A percentile compares a stretch with the other conserved stretches of the same genome.
Conservation (phyloP, 2,329 filamentous ascomycete species). For the Colletotrichum shisoi region DNA sequence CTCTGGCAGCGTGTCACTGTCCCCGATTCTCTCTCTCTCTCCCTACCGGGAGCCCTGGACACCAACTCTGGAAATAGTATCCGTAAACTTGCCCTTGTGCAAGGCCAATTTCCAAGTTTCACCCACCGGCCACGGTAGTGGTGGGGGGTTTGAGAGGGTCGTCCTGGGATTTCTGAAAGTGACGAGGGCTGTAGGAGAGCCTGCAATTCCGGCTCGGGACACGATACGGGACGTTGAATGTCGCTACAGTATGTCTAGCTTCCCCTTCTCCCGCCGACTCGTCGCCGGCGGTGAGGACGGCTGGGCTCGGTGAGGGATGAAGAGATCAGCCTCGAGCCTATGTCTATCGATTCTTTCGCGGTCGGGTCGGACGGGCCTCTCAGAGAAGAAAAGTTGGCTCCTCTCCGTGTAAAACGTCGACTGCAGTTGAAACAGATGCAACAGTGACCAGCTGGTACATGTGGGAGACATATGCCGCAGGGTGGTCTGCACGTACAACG, state of each 20-base stretch:
- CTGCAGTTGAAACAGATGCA: conserved; percentile 31
- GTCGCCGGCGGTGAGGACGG: background rate
- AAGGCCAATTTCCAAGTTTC: conserved; percentile 25
- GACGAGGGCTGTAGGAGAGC: conserved; percentile 9
- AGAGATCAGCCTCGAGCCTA: conserved; percentile 2
- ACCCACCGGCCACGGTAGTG: conserved; percentile 15
- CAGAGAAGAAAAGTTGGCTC: conserved; percentile 1
- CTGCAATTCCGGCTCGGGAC: conserved; percentile 35
- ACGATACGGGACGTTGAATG: conserved; percentile 23
- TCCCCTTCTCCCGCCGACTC: background rate
- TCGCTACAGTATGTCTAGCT: conserved; percentile 1
- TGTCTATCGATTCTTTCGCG: background rate
- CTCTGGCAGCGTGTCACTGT: no score
- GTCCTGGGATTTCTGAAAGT: background rate
- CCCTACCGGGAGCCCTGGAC: background rate
- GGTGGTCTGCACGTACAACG: background rate
- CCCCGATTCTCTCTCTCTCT: no score
- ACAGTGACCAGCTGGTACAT: background rate
- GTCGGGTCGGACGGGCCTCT: no score
- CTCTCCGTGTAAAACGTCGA: conserved; percentile 20
- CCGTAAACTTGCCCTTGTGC: background rate
- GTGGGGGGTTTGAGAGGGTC: conserved; percentile 13
- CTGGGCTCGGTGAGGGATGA: background rate
- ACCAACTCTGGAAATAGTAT: conserved; percentile 13
- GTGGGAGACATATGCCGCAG: conserved; percentile 3